Evolutionary conservation across 768 basidiomycete genomes (phyloP).

Genomic region (Infundibulicybe gibba): DNA sequence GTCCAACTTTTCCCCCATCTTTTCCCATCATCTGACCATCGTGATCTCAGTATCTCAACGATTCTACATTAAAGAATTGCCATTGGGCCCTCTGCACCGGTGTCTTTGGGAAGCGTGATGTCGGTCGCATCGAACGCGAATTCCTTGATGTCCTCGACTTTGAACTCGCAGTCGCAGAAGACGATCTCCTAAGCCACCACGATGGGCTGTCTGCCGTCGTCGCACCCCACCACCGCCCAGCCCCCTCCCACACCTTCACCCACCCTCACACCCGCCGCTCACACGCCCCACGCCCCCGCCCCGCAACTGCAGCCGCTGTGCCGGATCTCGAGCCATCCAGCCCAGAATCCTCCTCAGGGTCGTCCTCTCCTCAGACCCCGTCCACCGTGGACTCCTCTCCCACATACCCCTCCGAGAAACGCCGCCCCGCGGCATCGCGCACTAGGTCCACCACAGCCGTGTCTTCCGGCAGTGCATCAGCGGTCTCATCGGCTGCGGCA

Average conservation of each 20-base stretch:
- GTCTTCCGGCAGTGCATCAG: slow-evolving; percentile 7
- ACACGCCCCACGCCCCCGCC: slow-evolving; percentile 11
- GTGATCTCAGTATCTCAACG: slow-evolving; percentile 66
- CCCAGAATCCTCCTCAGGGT: slow-evolving; percentile 29
- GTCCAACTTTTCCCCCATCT: slow-evolving; percentile 11
- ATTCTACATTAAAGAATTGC: slow-evolving; percentile 86
- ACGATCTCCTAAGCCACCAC: slow-evolving; percentile 55
- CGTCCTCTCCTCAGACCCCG: slow-evolving; percentile 21
- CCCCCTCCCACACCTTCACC: slow-evolving; percentile 16
- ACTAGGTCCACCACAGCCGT: slow-evolving; percentile 1
- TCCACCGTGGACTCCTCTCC: slow-evolving; percentile 20
- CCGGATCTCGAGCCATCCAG: slow-evolving; percentile 31
- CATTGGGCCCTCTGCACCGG: slow-evolving; percentile 88
- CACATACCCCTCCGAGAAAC: slow-evolving; percentile 12
- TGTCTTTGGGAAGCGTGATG: slow-evolving; percentile 78
- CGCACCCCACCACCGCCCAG: slow-evolving; percentile 14
- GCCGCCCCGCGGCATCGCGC: slow-evolving; percentile 4
- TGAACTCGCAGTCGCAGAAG: slow-evolving; percentile 62
- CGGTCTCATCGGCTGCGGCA: background rate
- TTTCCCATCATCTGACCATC: slow-evolving; percentile 9
- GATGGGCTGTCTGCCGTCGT: slow-evolving; percentile 30
- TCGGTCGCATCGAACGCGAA: slow-evolving; percentile 79
- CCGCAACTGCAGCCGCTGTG: background rate
- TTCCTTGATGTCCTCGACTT: slow-evolving; percentile 79
- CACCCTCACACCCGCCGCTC: slow-evolving; percentile 10